Evolutionary conservation across 805 yeast genomes (phyloP).

Genomic region (Maudiozyma saulgeensis): DNA sequence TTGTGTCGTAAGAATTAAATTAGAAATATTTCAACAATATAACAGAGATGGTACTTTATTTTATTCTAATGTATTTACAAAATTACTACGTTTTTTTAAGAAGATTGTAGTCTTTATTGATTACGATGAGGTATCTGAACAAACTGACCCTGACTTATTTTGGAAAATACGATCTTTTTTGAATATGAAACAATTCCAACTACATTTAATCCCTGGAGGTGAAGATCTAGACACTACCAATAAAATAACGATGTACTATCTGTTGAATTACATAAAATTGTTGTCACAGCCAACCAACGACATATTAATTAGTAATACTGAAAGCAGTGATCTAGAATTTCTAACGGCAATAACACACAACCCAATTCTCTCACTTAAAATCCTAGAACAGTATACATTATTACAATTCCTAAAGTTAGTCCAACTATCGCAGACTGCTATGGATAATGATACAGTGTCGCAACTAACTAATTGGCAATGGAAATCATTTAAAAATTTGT

Average conservation of each 20-base stretch:
- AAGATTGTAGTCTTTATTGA: constrained; percentile 12
- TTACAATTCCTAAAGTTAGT: not conserved
- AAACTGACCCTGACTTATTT: constrained; percentile 14
- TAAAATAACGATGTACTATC: not conserved
- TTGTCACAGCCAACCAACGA: not conserved
- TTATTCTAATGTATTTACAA: constrained; percentile 8
- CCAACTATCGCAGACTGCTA: not conserved
- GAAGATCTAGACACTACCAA: not conserved
- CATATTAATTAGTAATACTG: not conserved
- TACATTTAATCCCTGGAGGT: constrained; percentile 2
- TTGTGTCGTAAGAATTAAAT: constrained; percentile 13
- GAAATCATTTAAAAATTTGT: not conserved
- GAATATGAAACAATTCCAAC: constrained; percentile 3
- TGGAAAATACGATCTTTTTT: constrained; percentile 18
- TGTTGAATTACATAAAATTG: not conserved
- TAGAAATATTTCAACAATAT: constrained; percentile 16
- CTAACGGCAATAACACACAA: not conserved
- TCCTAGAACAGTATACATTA: not conserved
- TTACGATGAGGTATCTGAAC: constrained; percentile 6
- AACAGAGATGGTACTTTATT: constrained; percentile 3
- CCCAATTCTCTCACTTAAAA: not conserved
- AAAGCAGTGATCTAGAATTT: not conserved
- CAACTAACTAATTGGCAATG: not conserved
- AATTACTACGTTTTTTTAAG: constrained; percentile 9
- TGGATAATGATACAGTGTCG: not conserved